Conservation (phyloP, 2,329 filamentous ascomycete genomes). For the Neurospora crassa region DNA sequence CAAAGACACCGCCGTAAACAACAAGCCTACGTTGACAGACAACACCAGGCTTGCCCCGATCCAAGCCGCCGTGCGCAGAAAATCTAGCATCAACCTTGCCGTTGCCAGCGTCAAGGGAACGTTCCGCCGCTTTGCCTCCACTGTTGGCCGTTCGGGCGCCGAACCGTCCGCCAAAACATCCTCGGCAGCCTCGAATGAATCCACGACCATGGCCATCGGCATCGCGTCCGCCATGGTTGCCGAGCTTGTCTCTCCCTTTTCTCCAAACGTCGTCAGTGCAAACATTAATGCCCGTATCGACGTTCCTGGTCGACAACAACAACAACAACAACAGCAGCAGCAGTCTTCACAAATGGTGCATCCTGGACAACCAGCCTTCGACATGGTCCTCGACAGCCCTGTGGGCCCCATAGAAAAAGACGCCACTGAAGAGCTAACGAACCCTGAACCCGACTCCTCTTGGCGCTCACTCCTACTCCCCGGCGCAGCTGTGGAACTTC, state of each 20-base stretch:
- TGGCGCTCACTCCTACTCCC: neutral
- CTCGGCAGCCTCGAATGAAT: slow-evolving; percentile 3
- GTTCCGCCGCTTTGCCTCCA: slow-evolving; percentile 18
- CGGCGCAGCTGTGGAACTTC: neutral
- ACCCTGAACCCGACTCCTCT: neutral
- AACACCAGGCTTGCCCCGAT: neutral
- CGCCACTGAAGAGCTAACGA: neutral
- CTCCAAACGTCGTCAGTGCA: slow-evolving; percentile 11
- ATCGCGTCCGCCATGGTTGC: slow-evolving; percentile 15
- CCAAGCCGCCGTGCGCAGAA: slow-evolving; percentile 5
- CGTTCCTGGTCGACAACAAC: slow-evolving; percentile 7
- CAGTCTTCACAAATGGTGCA: neutral
- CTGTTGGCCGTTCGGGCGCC: slow-evolving; percentile 11
- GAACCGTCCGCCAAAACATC: slow-evolving; percentile 2
- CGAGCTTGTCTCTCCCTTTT: slow-evolving; percentile 14
- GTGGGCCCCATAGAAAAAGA: neutral
- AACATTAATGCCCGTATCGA: slow-evolving; percentile 1
- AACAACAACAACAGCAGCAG: slow-evolving; percentile 1
- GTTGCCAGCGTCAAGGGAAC: slow-evolving; percentile 12
- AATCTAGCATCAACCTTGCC: slow-evolving; percentile 12
- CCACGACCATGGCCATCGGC: slow-evolving; percentile 12
- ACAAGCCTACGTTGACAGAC: neutral
- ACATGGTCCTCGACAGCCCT: neutral
- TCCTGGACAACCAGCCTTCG: neutral
- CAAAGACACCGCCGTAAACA: slow-evolving; percentile 4